Percentiles rank a stretch among this genome's conserved stretches.
Evolutionary conservation across 345 rosid genomes (phyloP).

Genomic region (Dipteronia sinensis): DNA sequence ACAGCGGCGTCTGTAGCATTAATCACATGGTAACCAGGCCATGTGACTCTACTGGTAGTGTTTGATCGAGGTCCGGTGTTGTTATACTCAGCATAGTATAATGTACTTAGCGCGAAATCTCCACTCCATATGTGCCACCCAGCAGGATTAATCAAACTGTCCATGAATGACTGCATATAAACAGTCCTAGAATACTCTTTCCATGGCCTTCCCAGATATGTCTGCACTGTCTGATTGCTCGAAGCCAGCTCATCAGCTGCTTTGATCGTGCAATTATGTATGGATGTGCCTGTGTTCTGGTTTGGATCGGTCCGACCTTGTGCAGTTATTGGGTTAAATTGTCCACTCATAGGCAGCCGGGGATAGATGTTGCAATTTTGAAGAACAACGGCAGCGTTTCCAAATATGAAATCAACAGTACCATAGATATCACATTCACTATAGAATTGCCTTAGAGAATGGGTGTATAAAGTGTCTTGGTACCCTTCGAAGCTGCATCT

Average conservation of each 20-base stretch:
- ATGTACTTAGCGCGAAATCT: constrained; percentile 62
- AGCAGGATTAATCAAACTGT: constrained; percentile 51
- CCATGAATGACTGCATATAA: constrained; percentile 56
- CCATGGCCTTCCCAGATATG: constrained; percentile 87
- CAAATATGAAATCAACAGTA: constrained; percentile 85
- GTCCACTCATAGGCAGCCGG: constrained; percentile 24
- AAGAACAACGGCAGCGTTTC: constrained; percentile 42
- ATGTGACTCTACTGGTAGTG: constrained; percentile 57
- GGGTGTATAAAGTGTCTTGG: constrained; percentile 82
- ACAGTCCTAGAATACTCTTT: constrained; percentile 81
- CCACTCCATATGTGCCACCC: constrained; percentile 80
- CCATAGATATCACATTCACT: constrained; percentile 90
- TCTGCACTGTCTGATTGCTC: constrained; percentile 17
- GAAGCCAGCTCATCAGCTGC: constrained; percentile 37
- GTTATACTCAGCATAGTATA: constrained; percentile 70
- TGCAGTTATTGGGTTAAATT: constrained; percentile 43
- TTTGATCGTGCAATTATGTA: constrained; percentile 35
- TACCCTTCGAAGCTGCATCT: constrained; percentile 89
- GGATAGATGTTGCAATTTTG: constrained; percentile 40
- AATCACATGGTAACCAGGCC: constrained; percentile 71
- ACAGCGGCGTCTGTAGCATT: constrained; percentile 63
- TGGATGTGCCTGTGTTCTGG: constrained; percentile 48
- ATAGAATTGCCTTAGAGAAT: constrained; percentile 81
- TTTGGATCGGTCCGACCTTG: constrained; percentile 48
- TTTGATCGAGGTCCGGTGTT: constrained; percentile 72